Base-by-base conservation (phyloP, 2,329 filamentous ascomycete species). In the Macrophomina phaseolina region DNA sequence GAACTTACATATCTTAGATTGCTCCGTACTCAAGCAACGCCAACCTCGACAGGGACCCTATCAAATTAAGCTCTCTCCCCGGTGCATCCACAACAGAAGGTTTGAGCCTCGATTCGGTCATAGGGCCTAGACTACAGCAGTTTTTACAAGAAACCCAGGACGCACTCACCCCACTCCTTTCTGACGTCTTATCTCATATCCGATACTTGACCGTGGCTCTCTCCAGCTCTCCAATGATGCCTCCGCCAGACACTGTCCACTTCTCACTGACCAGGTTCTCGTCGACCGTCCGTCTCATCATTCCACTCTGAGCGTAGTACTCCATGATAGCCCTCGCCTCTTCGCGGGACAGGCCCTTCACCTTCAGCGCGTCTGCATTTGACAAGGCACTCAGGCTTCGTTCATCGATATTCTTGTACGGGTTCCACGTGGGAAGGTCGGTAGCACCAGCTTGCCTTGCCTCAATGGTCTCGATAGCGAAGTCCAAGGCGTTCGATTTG, bases 241-340 rank as follows among this genome's bases (percentile, higher is more conserved):
- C 94, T 73, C 91, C 89, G 28, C 93, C 93, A 58, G 89, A 88
- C 71, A 97, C 76, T 58, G 89, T 89, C 93, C 94, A 97, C 81
- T 92, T 92, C 84, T 96, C 91, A 28, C 86, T 84, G 42, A 97
- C 90, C 69, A 86, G 84, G 69, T 82, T 82, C 74, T 94, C 89
- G 73, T 91, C 89, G 60, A 97, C 84, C 53, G 82, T 84, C 68
- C 86, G 83, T 70, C 91, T 87, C 75, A 97, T 77, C 76, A 97
- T 83, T 12, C 94, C 95, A 77, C 92, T 96, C 42, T 87, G 88
- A 5, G 92, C 93, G 84, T 94, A 98, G 81, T 97, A 98, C 82
- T 97, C 93, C 88, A 98, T 90, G 72, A 97, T 83, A 0, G 88
- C 85, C 68, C 90, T 87, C 11, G 92, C 89, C 80, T 98, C 94